Evolutionary conservation across 208 protist species (phyloP).

Genomic region (Trypanosoma avium): DNA sequence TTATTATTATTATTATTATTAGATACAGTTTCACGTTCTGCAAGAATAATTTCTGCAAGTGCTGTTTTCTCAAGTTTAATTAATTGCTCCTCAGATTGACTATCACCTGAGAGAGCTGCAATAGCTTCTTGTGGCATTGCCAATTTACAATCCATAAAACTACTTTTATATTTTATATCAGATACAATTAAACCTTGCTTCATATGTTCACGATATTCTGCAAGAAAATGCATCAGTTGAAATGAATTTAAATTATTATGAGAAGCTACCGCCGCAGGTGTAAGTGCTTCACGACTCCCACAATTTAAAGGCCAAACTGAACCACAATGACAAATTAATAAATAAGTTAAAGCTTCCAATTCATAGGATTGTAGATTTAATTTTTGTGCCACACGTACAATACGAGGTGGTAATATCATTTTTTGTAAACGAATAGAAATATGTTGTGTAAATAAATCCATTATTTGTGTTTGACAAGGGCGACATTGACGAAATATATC

Average conservation of each 20-base stretch:
- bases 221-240: constrained; percentile 75
- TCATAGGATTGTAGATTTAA: constrained; percentile 59
- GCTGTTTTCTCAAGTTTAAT: constrained; percentile 91
- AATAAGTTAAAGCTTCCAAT: constrained; percentile 50
- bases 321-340: constrained; percentile 71
- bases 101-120: constrained; percentile 68
- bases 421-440: constrained; percentile 30
- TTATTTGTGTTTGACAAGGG: constrained; percentile 39
- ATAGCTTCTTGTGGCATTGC: constrained; percentile 79
- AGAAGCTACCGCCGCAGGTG: constrained; percentile 51
- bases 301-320: constrained; percentile 21
- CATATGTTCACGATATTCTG: constrained; percentile 71
- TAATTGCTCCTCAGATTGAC: constrained; percentile 82
- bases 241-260: constrained; percentile 59
- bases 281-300: constrained; percentile 41
- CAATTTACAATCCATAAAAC: constrained; percentile 66
- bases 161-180: constrained; percentile 47
- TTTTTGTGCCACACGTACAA: constrained; percentile 62
- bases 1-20: background rate
- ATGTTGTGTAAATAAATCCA: constrained; percentile 27
- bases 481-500: constrained; percentile 48
- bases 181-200: constrained; percentile 79
- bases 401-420: constrained; percentile 62
- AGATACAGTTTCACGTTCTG: constrained; percentile 8
- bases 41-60: constrained; percentile 69